phyloP scores from a whole-genome alignment of 768 basidiomycete species.

The Thelephora aurantiotincta region DNA sequence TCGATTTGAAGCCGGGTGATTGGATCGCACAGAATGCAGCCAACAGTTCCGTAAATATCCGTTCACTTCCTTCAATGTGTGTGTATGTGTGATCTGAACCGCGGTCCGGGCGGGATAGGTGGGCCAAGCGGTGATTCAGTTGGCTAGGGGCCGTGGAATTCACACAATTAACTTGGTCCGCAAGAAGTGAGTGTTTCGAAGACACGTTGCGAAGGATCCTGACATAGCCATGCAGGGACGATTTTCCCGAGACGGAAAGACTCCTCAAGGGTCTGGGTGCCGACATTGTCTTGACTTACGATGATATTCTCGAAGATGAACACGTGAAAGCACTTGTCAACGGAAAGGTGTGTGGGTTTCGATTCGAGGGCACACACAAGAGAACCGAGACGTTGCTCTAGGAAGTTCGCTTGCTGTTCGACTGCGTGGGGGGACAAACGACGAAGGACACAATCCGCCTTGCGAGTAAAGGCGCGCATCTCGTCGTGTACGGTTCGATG shows the following conservation, averaged over 20 bases:
- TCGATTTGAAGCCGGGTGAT: slow-evolving; percentile 47
- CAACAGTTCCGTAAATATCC: slow-evolving; percentile 53
- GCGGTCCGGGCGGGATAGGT: slow-evolving; percentile 26
- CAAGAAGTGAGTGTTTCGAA: slow-evolving; percentile 30
- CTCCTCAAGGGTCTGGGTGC: slow-evolving; percentile 52
- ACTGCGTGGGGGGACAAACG: slow-evolving; percentile 51
- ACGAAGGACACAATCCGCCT: slow-evolving; percentile 58
- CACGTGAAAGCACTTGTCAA: slow-evolving; percentile 50
- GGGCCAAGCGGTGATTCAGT: slow-evolving; percentile 78
- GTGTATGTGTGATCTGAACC: not conserved
- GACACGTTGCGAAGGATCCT: not conserved
- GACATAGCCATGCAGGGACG: slow-evolving; percentile 24
- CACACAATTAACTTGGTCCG: slow-evolving; percentile 78
- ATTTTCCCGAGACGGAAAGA: slow-evolving; percentile 33
- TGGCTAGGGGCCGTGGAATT: slow-evolving; percentile 55
- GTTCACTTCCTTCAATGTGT: not conserved
- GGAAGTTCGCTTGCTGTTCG: slow-evolving; percentile 34
- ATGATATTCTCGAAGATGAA: slow-evolving; percentile 48
- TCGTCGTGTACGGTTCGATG: slow-evolving; percentile 88
- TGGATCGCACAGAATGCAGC: slow-evolving; percentile 76
- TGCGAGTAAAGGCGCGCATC: slow-evolving; percentile 51
- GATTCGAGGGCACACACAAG: not conserved
- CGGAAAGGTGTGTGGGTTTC: slow-evolving; percentile 32
- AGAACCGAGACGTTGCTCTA: slow-evolving; percentile 8
- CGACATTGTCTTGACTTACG: slow-evolving; percentile 65